A percentile compares a stretch with the other conserved stretches of the same genome.
Evolutionary conservation across 345 rosid genomes (phyloP).

Genomic region (Gossypium ekmanianum): DNA sequence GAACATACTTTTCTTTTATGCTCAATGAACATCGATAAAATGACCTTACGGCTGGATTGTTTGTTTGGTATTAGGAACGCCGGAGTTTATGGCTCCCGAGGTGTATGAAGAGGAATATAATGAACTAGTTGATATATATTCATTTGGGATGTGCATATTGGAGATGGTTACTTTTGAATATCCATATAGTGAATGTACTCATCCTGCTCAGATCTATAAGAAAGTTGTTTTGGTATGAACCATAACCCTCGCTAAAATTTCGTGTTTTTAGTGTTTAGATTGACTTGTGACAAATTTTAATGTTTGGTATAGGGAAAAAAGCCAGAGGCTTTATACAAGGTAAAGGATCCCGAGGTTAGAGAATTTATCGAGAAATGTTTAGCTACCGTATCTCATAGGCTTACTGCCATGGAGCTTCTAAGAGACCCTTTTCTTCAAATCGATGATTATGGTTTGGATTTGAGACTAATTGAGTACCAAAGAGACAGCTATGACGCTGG

Average conservation of each 20-base stretch:
- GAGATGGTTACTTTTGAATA: constrained; percentile 97
- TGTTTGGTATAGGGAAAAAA: constrained; percentile 60
- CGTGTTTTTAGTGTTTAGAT: background rate
- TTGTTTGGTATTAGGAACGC: constrained; percentile 56
- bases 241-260: background rate
- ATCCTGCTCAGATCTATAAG: constrained; percentile 97
- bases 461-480: constrained; percentile 37
- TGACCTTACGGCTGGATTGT: background rate
- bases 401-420: constrained; percentile 79
- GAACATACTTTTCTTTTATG: background rate
- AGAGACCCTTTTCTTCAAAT: constrained; percentile 72
- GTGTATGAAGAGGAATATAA: constrained; percentile 94
- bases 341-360: constrained; percentile 77
- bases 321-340: constrained; percentile 78
- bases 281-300: constrained; percentile 14
- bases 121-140: constrained; percentile 90
- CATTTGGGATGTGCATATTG: constrained; percentile 95
- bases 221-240: constrained; percentile 83
- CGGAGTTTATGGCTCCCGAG: constrained; percentile 99
- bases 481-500: constrained; percentile 40
- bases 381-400: constrained; percentile 73
- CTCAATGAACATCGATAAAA: background rate
- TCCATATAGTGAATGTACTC: constrained; percentile 94
- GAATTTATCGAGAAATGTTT: constrained; percentile 90
- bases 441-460: constrained; percentile 40